These are phyloP conservation scores for Tricholoma sp. DNA, from an alignment of 768 basidiomycete genomes.

Conservation along the genomic window DNA sequence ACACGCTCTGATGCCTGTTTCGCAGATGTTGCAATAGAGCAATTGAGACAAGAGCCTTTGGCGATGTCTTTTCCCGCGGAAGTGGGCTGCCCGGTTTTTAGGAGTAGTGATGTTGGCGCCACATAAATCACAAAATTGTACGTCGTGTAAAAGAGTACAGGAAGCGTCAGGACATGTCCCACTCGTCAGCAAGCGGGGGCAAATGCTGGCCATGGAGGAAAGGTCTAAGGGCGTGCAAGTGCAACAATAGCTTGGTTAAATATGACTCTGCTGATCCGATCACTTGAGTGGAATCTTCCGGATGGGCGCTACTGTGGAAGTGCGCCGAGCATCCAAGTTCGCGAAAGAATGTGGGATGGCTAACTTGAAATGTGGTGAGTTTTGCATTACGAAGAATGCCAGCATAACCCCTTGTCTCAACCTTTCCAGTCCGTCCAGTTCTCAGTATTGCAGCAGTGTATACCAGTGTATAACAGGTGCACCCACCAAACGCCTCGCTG, in stretches of 20 bases:
- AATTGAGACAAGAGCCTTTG: slow-evolving; percentile 19
- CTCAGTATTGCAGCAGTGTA: too few species aligned
- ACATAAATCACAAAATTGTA: slow-evolving; percentile 36
- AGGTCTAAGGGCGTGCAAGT: neutral
- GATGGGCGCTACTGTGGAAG: neutral
- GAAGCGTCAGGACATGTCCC: slow-evolving; percentile 29
- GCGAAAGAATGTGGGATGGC: too few species aligned
- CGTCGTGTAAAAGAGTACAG: slow-evolving; percentile 31
- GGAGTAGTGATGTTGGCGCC: slow-evolving; percentile 24
- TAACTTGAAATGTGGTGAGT: too few species aligned
- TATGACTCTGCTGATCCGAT: neutral
- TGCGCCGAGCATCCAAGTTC: too few species aligned
- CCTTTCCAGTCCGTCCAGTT: neutral
- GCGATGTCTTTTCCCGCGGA: slow-evolving; percentile 24
- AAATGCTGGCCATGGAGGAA: slow-evolving; percentile 20
- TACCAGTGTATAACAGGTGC: neutral
- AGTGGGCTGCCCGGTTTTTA: slow-evolving; percentile 23
- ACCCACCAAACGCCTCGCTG: neutral
- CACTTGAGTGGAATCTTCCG: neutral
- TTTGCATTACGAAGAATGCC: neutral
- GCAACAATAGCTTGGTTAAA: neutral
- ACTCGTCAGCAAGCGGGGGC: slow-evolving; percentile 29
- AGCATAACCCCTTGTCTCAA: neutral
- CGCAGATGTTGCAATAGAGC: slow-evolving; percentile 29
- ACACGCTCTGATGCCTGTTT: slow-evolving; percentile 13